Conservation (phyloP, 176 grass and related monocot species). For the Juncus inflexus region DNA sequence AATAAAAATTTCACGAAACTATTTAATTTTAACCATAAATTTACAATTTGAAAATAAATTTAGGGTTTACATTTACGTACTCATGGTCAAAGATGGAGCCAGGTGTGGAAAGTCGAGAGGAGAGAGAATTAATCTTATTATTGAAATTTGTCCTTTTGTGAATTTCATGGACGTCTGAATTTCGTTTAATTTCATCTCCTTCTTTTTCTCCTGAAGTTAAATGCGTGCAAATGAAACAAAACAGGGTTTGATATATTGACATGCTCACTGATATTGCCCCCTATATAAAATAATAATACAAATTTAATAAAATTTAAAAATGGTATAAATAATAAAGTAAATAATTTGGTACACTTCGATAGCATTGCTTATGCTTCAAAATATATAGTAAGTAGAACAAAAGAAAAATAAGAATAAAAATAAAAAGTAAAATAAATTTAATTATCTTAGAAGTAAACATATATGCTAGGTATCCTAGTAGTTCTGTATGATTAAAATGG, state of each 20-base stretch:
- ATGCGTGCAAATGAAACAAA: conserved; percentile 92
- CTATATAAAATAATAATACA: too few relatives aligned
- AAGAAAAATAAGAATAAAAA: too few relatives aligned
- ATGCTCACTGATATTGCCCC: conserved; percentile 95
- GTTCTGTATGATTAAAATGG: too few relatives aligned
- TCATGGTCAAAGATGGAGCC: conserved; percentile 59
- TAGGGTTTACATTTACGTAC: conserved; percentile 39
- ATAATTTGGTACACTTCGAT: too few relatives aligned
- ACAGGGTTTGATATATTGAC: conserved; percentile 78
- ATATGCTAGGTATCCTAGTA: too few relatives aligned
- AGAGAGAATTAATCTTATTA: conserved; percentile 23
- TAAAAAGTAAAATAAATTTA: too few relatives aligned
- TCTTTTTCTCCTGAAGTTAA: conserved; percentile 79
- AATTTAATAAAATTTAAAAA: too few relatives aligned
- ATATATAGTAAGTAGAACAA: too few relatives aligned
- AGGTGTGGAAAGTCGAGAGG: conserved; percentile 33
- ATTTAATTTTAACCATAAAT: conserved; percentile 16
- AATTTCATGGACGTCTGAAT: conserved; percentile 83
- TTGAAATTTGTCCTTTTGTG: conserved; percentile 57
- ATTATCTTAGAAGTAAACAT: too few relatives aligned
- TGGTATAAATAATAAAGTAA: too few relatives aligned
- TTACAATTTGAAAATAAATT: neutral
- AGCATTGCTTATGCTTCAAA: too few relatives aligned
- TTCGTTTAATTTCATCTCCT: conserved; percentile 60
- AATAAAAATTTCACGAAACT: conserved; percentile 22